Evolutionary conservation across 2,329 filamentous ascomycete species (phyloP).

Genomic region (Didymella glomerata): DNA sequence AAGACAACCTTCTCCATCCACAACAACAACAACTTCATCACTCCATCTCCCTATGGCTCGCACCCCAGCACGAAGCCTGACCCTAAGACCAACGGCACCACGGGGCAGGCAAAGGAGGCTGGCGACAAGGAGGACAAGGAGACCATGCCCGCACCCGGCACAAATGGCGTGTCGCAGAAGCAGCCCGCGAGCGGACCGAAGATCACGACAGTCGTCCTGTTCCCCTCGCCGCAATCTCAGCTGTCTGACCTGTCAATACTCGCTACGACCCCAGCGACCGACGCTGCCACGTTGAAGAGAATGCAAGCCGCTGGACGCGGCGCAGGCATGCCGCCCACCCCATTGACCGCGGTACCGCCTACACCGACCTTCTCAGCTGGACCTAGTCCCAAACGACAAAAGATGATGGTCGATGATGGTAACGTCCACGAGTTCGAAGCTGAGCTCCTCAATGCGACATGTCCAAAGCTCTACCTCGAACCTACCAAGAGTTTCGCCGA

Average conservation of each 20-base stretch:
- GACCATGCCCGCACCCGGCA: slow-evolving; percentile 63
- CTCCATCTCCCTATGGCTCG: slow-evolving; percentile 83
- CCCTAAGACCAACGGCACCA: slow-evolving; percentile 36
- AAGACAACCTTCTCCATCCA: slow-evolving; percentile 85
- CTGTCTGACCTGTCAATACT: slow-evolving; percentile 80
- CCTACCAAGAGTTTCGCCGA: slow-evolving; percentile 75
- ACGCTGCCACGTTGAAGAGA: slow-evolving; percentile 59
- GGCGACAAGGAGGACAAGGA: slow-evolving; percentile 61
- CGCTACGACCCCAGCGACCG: slow-evolving; percentile 70
- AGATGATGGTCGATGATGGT: slow-evolving; percentile 77
- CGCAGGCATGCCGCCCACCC: slow-evolving; percentile 72
- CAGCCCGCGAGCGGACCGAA: slow-evolving; percentile 56
- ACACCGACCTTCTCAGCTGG: slow-evolving; percentile 64
- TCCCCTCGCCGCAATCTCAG: slow-evolving; percentile 79
- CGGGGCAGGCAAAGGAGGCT: slow-evolving; percentile 34
- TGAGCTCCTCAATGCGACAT: slow-evolving; percentile 75
- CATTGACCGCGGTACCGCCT: slow-evolving; percentile 63
- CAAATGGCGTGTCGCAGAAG: slow-evolving; percentile 58
- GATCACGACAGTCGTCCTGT: slow-evolving; percentile 80
- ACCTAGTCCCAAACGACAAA: slow-evolving; percentile 75
- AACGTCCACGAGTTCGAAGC: slow-evolving; percentile 80
- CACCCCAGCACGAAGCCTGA: slow-evolving; percentile 61
- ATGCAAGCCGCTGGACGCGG: slow-evolving; percentile 57
- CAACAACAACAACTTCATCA: slow-evolving; percentile 89
- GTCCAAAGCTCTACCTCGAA: slow-evolving; percentile 78